Conservation (phyloP, 176 grass and related monocot species). For the Triticum urartu region DNA sequence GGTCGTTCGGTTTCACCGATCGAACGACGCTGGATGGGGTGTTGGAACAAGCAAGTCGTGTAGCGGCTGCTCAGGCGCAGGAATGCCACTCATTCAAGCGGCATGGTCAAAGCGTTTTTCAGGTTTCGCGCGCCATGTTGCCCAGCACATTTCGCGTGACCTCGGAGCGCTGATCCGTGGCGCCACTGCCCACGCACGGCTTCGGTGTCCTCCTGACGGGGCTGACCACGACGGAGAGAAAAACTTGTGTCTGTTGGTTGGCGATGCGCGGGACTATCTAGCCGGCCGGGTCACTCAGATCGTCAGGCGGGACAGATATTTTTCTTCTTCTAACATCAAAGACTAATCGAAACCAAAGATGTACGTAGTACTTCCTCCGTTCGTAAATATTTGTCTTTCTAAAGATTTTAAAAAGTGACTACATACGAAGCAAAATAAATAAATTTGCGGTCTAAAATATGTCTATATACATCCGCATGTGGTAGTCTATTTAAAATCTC, state of each 20-base stretch:
- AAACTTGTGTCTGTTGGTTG: no score
- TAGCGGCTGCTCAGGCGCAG: neutral
- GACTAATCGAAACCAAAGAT: neutral
- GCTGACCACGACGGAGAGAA: neutral
- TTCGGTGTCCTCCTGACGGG: neutral
- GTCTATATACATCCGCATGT: no score
- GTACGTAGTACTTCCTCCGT: neutral
- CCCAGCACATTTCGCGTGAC: constrained; percentile 22
- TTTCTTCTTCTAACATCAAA: neutral
- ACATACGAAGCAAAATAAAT: no score
- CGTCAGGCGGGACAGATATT: no score
- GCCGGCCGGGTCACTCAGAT: no score
- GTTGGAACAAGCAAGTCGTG: neutral
- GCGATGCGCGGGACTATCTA: no score
- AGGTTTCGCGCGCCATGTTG: neutral
- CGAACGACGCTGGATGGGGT: neutral
- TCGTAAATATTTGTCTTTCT: no score
- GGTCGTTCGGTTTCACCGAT: neutral
- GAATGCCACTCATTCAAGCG: neutral
- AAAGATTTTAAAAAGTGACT: no score
- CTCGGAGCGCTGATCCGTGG: neutral
- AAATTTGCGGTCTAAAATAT: no score
- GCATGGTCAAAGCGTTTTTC: neutral
- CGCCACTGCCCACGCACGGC: neutral
- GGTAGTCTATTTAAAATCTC: no score